Conservation (phyloP, 23 red algal genomes). For the Cyanidioschyzon merolae region DNA sequence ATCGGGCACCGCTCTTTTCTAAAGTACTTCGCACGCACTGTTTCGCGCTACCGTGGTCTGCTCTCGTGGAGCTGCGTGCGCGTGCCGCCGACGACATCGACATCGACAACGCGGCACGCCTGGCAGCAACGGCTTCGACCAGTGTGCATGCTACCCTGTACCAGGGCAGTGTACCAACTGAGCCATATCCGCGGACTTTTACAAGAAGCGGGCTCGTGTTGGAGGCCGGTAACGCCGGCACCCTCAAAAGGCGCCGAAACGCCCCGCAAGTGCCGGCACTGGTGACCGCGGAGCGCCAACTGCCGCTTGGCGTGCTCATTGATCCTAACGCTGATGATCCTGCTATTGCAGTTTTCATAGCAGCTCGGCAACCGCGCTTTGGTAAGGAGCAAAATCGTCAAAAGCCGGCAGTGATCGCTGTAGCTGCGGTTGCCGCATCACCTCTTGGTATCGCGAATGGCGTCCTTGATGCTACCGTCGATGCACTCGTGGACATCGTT, state of each 20-base stretch:
- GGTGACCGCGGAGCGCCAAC: background rate
- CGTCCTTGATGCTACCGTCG: background rate
- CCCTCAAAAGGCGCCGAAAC: background rate
- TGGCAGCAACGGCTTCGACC: background rate
- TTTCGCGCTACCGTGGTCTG: background rate
- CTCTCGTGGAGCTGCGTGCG: background rate
- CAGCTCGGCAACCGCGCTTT: background rate
- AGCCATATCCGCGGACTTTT: background rate
- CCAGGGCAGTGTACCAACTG: background rate
- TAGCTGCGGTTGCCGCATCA: background rate
- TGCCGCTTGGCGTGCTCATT: background rate
- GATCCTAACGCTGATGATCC: background rate
- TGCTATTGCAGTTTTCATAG: background rate
- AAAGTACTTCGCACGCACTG: background rate
- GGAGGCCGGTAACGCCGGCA: background rate
- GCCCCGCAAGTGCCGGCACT: background rate
- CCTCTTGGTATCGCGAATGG: background rate
- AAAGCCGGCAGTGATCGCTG: background rate
- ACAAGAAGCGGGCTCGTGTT: background rate
- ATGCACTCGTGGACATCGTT: background rate
- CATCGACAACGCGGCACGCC: background rate
- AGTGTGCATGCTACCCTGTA: background rate
- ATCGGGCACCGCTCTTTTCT: background rate
- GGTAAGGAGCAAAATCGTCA: background rate
- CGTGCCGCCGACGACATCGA: background rate